Conservation (phyloP, 768 basidiomycete genomes). For the Mycena pura region DNA sequence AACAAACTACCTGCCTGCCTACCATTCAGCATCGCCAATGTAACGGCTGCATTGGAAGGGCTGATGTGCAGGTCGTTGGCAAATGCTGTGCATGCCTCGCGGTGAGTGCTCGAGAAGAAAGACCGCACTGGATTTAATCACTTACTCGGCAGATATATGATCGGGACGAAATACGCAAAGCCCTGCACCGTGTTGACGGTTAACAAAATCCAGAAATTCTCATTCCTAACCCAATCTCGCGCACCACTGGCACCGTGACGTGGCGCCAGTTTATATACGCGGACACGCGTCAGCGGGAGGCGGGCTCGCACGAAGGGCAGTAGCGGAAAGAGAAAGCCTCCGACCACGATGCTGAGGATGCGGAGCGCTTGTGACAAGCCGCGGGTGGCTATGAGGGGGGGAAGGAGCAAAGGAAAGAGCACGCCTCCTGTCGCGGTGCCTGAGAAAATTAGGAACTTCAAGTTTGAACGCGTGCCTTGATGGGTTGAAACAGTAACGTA, state of each 20-base stretch:
- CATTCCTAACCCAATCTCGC: slow-evolving; percentile 24
- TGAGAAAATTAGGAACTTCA: background rate
- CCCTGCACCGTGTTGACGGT: slow-evolving; percentile 33
- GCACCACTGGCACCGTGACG: slow-evolving; percentile 2
- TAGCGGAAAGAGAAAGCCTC: slow-evolving; percentile 25
- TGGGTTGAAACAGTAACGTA: background rate
- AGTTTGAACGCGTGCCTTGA: background rate
- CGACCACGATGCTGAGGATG: slow-evolving; percentile 28
- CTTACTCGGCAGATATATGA: slow-evolving; percentile 36
- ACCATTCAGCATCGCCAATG: slow-evolving; percentile 36
- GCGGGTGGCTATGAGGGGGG: slow-evolving; percentile 31
- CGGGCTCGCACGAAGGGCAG: slow-evolving; percentile 34
- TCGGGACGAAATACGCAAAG: slow-evolving; percentile 34
- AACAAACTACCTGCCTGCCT: background rate
- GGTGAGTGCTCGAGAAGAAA: too few relatives aligned
- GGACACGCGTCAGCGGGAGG: slow-evolving; percentile 28
- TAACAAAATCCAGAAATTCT: slow-evolving; percentile 30
- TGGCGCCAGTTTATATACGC: background rate
- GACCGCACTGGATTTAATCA: background rate
- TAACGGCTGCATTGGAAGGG: slow-evolving; percentile 28
- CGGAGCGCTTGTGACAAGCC: slow-evolving; percentile 33
- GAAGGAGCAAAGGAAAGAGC: slow-evolving; percentile 34
- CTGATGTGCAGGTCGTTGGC: slow-evolving; percentile 32
- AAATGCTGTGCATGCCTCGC: too few relatives aligned
- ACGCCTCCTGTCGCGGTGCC: slow-evolving; percentile 36